Percentiles rank a stretch among this genome's conserved stretches.
These are phyloP conservation scores for Alternaria alternata DNA, from an alignment of 2,329 filamentous ascomycete genomes.

Conservation along the genomic window DNA sequence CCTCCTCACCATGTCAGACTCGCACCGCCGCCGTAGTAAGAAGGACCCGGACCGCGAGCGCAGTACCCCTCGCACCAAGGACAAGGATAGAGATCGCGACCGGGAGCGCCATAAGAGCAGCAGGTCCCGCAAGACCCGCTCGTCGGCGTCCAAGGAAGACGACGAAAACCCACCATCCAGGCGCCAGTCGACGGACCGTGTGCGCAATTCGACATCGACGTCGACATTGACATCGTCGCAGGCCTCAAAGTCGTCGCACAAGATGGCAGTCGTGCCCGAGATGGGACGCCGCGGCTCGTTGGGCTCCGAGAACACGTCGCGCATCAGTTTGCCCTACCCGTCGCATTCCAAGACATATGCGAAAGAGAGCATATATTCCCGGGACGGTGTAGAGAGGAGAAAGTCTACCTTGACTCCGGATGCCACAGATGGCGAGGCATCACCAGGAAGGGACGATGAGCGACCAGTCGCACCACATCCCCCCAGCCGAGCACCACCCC, in stretches of 20 bases:
- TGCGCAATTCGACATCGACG: slow-evolving; percentile 36
- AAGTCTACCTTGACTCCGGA: slow-evolving; percentile 51
- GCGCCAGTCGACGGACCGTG: slow-evolving; percentile 37
- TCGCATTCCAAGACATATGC: slow-evolving; percentile 89
- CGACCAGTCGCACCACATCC: slow-evolving; percentile 17
- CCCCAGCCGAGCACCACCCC: slow-evolving; percentile 28
- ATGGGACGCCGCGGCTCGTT: slow-evolving; percentile 54
- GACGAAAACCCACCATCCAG: slow-evolving; percentile 31
- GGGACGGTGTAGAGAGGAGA: slow-evolving; percentile 47
- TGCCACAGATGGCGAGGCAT: slow-evolving; percentile 52
- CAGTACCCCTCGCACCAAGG: slow-evolving; percentile 31
- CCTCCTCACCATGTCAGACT: slow-evolving; percentile 40
- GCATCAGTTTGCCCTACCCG: slow-evolving; percentile 72
- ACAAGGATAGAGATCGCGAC: slow-evolving; percentile 36
- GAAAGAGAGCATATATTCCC: slow-evolving; percentile 79
- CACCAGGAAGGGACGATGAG: slow-evolving; percentile 36
- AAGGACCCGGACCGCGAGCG: slow-evolving; percentile 44
- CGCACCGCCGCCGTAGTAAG: slow-evolving; percentile 47
- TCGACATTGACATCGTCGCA: slow-evolving; percentile 27
- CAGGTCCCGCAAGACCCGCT: slow-evolving; percentile 42
- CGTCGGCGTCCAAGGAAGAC: slow-evolving; percentile 40
- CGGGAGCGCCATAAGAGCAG: slow-evolving; percentile 39
- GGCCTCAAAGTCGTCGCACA: slow-evolving; percentile 38
- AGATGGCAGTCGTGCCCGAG: slow-evolving; percentile 56
- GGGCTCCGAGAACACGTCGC: slow-evolving; percentile 48